Conservation (phyloP, 176 grass and related monocot genomes). For the Bonia amplexicaulis region DNA sequence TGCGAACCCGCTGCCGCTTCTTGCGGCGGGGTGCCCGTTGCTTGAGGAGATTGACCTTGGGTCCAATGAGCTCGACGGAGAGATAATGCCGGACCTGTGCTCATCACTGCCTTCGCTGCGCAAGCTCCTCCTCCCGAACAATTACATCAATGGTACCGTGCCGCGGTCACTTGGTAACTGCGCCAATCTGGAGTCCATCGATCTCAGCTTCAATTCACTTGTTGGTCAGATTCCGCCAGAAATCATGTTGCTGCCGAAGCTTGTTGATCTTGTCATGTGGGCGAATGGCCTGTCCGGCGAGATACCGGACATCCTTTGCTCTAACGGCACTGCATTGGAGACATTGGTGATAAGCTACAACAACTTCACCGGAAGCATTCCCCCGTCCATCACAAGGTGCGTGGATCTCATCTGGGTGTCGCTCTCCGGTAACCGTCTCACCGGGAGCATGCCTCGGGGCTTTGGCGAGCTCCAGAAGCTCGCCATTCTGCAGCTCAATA, state of each 20-base stretch:
- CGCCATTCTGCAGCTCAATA: slow-evolving; percentile 79
- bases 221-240: slow-evolving; percentile 47
- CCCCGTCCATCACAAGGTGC: slow-evolving; percentile 54
- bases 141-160: slow-evolving; percentile 57
- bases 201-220: slow-evolving; percentile 89
- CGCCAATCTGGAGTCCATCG: slow-evolving; percentile 64
- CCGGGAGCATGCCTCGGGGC: slow-evolving; percentile 49
- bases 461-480: slow-evolving; percentile 69
- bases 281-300: slow-evolving; percentile 71
- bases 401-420: slow-evolving; percentile 83
- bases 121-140: slow-evolving; percentile 68
- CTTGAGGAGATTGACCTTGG: slow-evolving; percentile 72
- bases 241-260: slow-evolving; percentile 53
- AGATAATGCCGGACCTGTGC: slow-evolving; percentile 58
- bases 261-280: slow-evolving; percentile 77
- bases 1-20: slow-evolving; percentile 41
- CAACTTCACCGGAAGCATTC: slow-evolving; percentile 54
- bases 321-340: slow-evolving; percentile 45
- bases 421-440: slow-evolving; percentile 64
- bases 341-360: slow-evolving; percentile 95
- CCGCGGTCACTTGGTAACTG: slow-evolving; percentile 56
- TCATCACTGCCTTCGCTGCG: slow-evolving; percentile 44
- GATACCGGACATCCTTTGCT: slow-evolving; percentile 70
- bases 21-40: slow-evolving; percentile 48
- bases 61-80: slow-evolving; percentile 59